Percentiles rank a stretch among this genome's conserved stretches.
Evolutionary conservation across 1,284 basidiomycete genomes (phyloP).

Genomic region (Salmacisia buchloeana): DNA sequence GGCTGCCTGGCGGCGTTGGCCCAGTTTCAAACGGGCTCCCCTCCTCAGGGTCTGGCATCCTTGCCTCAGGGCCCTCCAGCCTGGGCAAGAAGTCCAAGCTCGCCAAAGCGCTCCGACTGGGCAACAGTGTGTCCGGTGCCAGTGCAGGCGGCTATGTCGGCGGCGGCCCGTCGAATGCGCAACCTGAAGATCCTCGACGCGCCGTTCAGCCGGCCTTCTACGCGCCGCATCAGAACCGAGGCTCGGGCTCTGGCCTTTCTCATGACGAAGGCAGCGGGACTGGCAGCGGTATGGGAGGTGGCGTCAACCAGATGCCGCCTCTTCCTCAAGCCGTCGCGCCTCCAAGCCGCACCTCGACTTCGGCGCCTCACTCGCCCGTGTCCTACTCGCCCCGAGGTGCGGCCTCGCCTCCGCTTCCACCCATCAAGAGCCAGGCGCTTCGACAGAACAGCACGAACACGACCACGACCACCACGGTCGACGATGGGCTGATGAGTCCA

Average conservation of each 20-base stretch:
- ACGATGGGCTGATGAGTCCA: background rate
- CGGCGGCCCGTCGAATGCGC: background rate
- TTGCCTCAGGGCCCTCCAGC: background rate
- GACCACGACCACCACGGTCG: no score
- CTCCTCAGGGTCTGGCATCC: background rate
- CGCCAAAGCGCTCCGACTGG: conserved; percentile 32
- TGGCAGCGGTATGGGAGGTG: background rate
- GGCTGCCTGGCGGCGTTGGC: no score
- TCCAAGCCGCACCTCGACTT: background rate
- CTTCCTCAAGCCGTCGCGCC: no score
- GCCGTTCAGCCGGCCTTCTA: background rate
- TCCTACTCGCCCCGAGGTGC: background rate
- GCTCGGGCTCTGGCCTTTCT: background rate
- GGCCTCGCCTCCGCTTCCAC: background rate
- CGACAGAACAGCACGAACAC: conserved; percentile 5
- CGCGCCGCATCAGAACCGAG: background rate
- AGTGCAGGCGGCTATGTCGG: background rate
- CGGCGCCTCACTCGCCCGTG: background rate
- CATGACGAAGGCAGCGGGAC: background rate
- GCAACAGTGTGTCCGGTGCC: background rate
- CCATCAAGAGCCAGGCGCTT: background rate
- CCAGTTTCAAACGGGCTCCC: background rate
- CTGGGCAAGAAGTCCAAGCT: conserved; percentile 31
- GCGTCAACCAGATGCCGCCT: background rate
- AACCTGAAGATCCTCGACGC: background rate